Conservation (phyloP, 257 asterid genomes). For the Misopates orontium region DNA sequence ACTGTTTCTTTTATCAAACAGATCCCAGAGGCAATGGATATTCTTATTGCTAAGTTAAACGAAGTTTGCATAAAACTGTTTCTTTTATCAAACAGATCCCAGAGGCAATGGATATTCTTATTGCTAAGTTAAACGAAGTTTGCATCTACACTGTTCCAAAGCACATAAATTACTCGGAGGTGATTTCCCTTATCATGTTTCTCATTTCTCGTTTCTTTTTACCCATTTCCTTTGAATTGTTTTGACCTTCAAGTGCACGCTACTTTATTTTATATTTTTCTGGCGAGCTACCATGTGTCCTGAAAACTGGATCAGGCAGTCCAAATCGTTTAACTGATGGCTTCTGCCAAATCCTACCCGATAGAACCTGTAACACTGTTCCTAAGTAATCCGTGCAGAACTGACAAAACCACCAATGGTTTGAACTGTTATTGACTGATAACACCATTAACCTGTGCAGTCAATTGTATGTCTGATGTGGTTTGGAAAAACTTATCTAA, state of each 20-base stretch:
- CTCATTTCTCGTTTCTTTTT: background rate
- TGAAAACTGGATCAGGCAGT: too few species aligned
- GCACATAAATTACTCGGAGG: constrained; percentile 69
- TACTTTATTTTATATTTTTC: background rate
- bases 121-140: constrained; percentile 77
- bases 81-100: constrained; percentile 56
- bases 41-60: constrained; percentile 78
- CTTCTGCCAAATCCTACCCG: too few species aligned
- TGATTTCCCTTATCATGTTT: constrained; percentile 29
- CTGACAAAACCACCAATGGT: too few species aligned
- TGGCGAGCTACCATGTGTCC: background rate
- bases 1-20: constrained; percentile 33
- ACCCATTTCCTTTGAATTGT: background rate
- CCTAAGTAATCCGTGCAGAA: too few species aligned
- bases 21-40: constrained; percentile 78
- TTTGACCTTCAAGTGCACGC: background rate
- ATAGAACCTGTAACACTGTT: too few species aligned
- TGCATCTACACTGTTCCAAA: constrained; percentile 92
- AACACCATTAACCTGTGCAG: too few species aligned
- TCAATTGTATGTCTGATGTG: too few species aligned
- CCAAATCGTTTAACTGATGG: too few species aligned
- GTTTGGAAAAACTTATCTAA: too few species aligned
- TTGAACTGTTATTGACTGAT: too few species aligned
- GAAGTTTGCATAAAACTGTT: too few species aligned
- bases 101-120: constrained; percentile 67